These are phyloP conservation scores for Nigrospora osmanthi DNA, from an alignment of 2,329 filamentous ascomycete genomes.

Conservation along the genomic window DNA sequence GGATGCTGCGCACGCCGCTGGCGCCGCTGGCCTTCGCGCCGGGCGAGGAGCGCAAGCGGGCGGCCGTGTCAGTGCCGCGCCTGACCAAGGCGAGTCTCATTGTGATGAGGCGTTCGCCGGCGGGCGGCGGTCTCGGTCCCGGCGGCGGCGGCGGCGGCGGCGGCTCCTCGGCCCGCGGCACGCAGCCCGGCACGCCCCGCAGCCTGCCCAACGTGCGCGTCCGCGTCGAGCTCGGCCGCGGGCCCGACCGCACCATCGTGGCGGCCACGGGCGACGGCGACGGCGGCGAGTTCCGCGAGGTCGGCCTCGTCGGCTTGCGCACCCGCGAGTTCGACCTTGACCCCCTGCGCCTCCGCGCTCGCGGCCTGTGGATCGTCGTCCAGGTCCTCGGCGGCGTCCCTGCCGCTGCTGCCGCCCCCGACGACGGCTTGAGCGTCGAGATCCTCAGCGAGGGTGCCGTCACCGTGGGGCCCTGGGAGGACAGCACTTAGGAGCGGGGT, in stretches of 20 bases:
- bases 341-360: slow-evolving; percentile 45
- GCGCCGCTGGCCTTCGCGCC: slow-evolving; percentile 38
- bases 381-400: slow-evolving; percentile 58
- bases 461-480: slow-evolving; percentile 34
- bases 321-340: slow-evolving; percentile 69
- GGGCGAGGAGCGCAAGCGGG: slow-evolving; percentile 26
- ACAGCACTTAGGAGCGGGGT: slow-evolving; percentile 7
- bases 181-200: slow-evolving; percentile 11
- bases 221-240: slow-evolving; percentile 61
- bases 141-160: slow-evolving; percentile 25
- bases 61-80: slow-evolving; percentile 29
- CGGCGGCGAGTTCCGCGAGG: slow-evolving; percentile 67
- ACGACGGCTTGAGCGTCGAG: slow-evolving; percentile 42
- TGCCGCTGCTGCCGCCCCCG: slow-evolving; percentile 15
- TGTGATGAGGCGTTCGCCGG: slow-evolving; percentile 20
- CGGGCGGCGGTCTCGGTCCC: slow-evolving; percentile 20
- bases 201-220: slow-evolving; percentile 48
- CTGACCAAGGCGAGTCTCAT: slow-evolving; percentile 57
- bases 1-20: slow-evolving; percentile 57
- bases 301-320: slow-evolving; percentile 51
- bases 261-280: slow-evolving; percentile 47
- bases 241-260: slow-evolving; percentile 48
- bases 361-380: slow-evolving; percentile 71
- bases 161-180: slow-evolving; percentile 1
- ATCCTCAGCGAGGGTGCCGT: slow-evolving; percentile 41